phyloP scores from a whole-genome alignment of 2,329 filamentous ascomycete genomes.

The Cryoendolithus antarcticus region DNA sequence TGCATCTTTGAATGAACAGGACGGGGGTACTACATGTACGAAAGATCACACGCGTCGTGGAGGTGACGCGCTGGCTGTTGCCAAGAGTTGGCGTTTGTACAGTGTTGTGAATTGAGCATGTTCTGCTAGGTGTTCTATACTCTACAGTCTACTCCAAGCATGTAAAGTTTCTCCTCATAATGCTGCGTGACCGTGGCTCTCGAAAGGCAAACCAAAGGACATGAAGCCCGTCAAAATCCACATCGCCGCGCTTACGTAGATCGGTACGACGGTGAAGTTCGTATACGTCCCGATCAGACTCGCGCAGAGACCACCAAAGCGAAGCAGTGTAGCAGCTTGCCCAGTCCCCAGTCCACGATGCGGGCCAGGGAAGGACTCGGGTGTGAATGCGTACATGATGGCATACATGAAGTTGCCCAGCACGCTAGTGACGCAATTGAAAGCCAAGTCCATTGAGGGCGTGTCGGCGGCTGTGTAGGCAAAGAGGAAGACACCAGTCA shows the following conservation, averaged over 20 bases:
- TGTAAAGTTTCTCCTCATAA: not conserved
- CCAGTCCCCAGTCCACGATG: conserved; percentile 44
- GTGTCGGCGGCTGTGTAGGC: conserved; percentile 33
- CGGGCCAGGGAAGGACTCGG: conserved; percentile 39
- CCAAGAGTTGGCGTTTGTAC: too few relatives aligned
- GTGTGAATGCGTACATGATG: conserved; percentile 40
- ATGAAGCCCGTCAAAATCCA: conserved; percentile 1
- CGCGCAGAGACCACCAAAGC: conserved; percentile 29
- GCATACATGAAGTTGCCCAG: conserved; percentile 42
- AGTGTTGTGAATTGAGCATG: too few relatives aligned
- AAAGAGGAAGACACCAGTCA: conserved; percentile 34
- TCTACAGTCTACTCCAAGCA: too few relatives aligned
- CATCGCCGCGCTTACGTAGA: conserved; percentile 4
- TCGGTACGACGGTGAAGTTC: conserved; percentile 3
- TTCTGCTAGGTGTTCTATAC: too few relatives aligned
- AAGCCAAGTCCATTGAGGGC: conserved; percentile 33
- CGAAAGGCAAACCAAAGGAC: conserved; percentile 3
- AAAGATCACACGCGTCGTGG: too few relatives aligned
- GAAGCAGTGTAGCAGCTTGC: conserved; percentile 30
- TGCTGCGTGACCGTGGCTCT: conserved; percentile 2
- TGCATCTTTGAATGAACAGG: too few relatives aligned
- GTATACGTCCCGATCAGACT: conserved; percentile 12
- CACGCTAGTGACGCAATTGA: conserved; percentile 40
- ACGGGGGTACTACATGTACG: too few relatives aligned
- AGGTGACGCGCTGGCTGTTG: too few relatives aligned